Percentiles rank a stretch among this genome's conserved stretches.
phyloP scores from a whole-genome alignment of 2,329 filamentous ascomycete species.

The Colletotrichum truncatum region DNA sequence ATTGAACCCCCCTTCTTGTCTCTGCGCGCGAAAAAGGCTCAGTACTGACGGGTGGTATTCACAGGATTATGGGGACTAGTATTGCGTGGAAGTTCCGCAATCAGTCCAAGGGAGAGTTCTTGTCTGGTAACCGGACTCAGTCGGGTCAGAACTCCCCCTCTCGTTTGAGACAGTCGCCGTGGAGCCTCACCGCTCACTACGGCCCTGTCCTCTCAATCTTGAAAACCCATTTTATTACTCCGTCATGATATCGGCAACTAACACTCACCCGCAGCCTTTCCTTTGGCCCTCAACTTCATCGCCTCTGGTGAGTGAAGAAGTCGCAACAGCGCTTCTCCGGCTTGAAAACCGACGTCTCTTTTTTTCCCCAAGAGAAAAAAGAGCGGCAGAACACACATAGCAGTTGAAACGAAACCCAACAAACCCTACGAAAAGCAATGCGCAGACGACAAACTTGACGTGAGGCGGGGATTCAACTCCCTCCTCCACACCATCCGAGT shows the following conservation, averaged over 20 bases:
- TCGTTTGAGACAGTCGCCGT: no score
- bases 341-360: neutral
- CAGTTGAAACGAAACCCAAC: neutral
- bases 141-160: constrained; percentile 69
- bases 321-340: constrained; percentile 34
- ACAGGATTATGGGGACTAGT: constrained; percentile 70
- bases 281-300: constrained; percentile 88
- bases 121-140: constrained; percentile 83
- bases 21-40: neutral
- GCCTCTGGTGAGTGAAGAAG: constrained; percentile 83
- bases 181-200: neutral
- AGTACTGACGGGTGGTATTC: neutral
- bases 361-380: neutral
- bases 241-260: constrained; percentile 31
- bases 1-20: neutral
- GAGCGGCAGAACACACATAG: constrained; percentile 25
- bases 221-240: no score
- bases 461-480: neutral
- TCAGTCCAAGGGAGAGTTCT: constrained; percentile 76
- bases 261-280: constrained; percentile 66
- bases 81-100: constrained; percentile 67
- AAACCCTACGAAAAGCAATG: constrained; percentile 42
- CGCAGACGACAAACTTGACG: neutral
- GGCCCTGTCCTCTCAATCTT: neutral
- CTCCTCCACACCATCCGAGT: neutral